Percentiles rank a stretch among this genome's conserved stretches.
These are phyloP conservation scores for Serpula lacrymans DNA, from an alignment of 768 basidiomycete genomes.

Conservation along the genomic window DNA sequence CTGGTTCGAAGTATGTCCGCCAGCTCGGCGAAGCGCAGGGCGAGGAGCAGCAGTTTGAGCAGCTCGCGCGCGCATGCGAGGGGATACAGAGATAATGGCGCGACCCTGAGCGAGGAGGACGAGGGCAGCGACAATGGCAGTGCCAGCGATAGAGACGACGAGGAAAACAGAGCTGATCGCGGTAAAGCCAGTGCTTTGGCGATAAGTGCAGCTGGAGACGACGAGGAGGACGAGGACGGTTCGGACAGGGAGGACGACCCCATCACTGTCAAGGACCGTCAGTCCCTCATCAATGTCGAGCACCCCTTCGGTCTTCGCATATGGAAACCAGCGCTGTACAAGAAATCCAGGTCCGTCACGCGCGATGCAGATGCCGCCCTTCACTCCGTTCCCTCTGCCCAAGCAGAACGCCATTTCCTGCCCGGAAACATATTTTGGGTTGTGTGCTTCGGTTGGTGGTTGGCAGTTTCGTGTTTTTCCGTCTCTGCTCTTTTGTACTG, in stretches of 20 bases:
- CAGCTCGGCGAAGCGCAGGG: slow-evolving; percentile 44
- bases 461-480: slow-evolving; percentile 66
- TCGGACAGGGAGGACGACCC: slow-evolving; percentile 57
- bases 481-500: slow-evolving; percentile 67
- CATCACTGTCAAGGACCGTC: slow-evolving; percentile 90
- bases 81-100: slow-evolving; percentile 43
- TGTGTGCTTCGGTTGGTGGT: slow-evolving; percentile 90
- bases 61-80: slow-evolving; percentile 51
- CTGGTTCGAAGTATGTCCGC: slow-evolving; percentile 49
- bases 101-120: slow-evolving; percentile 48
- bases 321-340: slow-evolving; percentile 99
- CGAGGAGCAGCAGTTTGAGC: slow-evolving; percentile 61
- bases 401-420: slow-evolving; percentile 88
- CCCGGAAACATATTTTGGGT: slow-evolving; percentile 96
- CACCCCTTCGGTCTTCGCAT: slow-evolving; percentile 99
- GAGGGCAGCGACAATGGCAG: slow-evolving; percentile 33
- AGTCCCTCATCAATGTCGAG: slow-evolving; percentile 97
- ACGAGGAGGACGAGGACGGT: slow-evolving; percentile 37
- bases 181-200: slow-evolving; percentile 44
- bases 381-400: slow-evolving; percentile 88
- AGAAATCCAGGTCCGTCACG: slow-evolving; percentile 94
- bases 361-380: slow-evolving; percentile 94
- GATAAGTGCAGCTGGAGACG: slow-evolving; percentile 30
- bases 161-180: slow-evolving; percentile 30
- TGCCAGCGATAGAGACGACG: slow-evolving; percentile 23